Evolutionary conservation across 257 asterid species (phyloP).

Genomic region (Primulina huaijiensis): DNA sequence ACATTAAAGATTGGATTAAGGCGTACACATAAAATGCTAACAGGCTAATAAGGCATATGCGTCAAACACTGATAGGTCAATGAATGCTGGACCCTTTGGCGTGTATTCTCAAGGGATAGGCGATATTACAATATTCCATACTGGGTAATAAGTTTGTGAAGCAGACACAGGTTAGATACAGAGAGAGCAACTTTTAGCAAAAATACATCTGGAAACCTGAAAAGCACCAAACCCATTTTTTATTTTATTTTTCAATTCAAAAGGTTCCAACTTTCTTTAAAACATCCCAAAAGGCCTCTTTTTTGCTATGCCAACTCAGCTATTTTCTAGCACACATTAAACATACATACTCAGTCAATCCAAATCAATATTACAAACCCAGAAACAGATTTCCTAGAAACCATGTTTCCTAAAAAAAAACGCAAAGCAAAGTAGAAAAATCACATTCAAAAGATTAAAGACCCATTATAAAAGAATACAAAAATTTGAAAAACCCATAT

Average conservation of each 20-base stretch:
- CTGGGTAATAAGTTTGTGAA: neutral
- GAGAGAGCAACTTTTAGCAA: constrained; percentile 3
- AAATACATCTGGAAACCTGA: constrained; percentile 35
- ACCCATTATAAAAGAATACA: constrained; percentile 18
- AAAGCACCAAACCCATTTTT: constrained; percentile 27
- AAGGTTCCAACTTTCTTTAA: constrained; percentile 19
- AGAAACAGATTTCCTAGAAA: constrained; percentile 12
- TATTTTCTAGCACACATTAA: constrained; percentile 23
- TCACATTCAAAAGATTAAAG: constrained; percentile 17
- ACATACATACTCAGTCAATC: constrained; percentile 24
- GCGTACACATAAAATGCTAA: no score
- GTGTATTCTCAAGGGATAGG: no score
- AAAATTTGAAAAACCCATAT: constrained; percentile 2
- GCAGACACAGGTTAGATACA: neutral
- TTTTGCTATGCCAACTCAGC: constrained; percentile 16
- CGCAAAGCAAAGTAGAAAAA: neutral
- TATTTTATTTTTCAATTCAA: constrained; percentile 19
- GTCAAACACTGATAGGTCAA: neutral
- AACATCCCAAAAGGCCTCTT: constrained; percentile 3
- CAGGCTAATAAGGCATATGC: neutral
- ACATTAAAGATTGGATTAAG: no score
- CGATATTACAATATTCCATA: no score
- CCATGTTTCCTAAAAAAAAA: constrained; percentile 7
- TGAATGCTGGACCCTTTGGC: neutral
- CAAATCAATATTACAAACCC: constrained; percentile 33